A percentile compares a stretch with the other conserved stretches of the same genome.
Evolutionary conservation across 495 filamentous ascomycete species (phyloP).

Genomic region (Penicillium manginii): DNA sequence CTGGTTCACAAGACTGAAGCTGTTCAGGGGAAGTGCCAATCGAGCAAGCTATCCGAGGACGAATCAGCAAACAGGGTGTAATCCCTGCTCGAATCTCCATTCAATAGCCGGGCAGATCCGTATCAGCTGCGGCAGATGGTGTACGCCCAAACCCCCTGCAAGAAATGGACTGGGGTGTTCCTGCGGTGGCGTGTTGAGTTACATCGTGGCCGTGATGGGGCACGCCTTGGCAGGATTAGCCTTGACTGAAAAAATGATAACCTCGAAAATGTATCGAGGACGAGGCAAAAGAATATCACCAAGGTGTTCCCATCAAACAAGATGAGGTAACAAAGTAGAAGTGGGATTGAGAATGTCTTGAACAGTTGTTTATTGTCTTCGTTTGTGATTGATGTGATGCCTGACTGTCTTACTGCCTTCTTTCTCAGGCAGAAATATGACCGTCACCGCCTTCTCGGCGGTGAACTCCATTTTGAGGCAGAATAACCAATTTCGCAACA

Average conservation of each 20-base stretch:
- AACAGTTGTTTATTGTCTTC: too few relatives aligned
- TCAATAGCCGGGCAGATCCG: background rate
- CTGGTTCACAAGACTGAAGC: background rate
- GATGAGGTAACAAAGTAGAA: too few relatives aligned
- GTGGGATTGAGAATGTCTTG: too few relatives aligned
- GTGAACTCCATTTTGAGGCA: constrained; percentile 13
- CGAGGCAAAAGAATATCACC: background rate
- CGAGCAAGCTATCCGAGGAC: background rate
- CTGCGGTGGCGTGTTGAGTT: background rate
- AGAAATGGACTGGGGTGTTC: background rate
- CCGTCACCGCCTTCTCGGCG: background rate
- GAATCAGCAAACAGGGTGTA: background rate
- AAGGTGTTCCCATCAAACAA: too few relatives aligned
- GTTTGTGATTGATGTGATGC: background rate
- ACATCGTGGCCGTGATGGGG: background rate
- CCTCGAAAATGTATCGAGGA: background rate
- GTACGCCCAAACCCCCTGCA: background rate
- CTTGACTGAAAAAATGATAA: background rate
- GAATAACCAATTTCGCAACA: constrained; percentile 27
- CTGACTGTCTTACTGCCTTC: background rate
- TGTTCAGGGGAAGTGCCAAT: background rate
- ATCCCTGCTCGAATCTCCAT: background rate
- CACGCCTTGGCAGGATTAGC: background rate
- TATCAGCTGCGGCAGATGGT: constrained; percentile 9
- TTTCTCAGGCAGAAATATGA: background rate